Conservation (phyloP, 164 flowering plant genomes). For the Vitis vinifera region DNA sequence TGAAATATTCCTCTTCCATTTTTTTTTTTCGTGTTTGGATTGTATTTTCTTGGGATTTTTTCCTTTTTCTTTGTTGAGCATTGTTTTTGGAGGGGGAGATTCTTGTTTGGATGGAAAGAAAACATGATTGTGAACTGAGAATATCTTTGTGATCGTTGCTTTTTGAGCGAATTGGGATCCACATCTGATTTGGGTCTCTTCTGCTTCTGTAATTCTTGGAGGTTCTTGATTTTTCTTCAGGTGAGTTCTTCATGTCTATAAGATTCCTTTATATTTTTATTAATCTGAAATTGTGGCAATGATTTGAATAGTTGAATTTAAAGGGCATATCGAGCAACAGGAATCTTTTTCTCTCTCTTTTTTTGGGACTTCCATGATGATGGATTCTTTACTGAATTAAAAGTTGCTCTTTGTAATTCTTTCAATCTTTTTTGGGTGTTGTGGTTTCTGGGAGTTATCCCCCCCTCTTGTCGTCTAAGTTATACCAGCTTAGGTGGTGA, state of each 20-base stretch:
- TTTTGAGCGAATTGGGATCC: conserved; percentile 26
- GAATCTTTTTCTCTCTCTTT: conserved; percentile 13
- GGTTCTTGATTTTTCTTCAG: conserved; percentile 30
- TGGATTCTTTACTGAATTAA: too few species aligned
- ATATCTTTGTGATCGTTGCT: conserved; percentile 11
- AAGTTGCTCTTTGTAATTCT: too few species aligned
- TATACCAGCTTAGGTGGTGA: conserved; percentile 3
- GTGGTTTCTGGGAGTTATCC: too few species aligned
- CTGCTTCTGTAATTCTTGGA: conserved; percentile 27
- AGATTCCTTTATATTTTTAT: conserved; percentile 15
- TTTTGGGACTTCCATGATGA: too few species aligned
- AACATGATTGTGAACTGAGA: neutral
- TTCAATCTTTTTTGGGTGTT: too few species aligned
- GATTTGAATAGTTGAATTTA: conserved; percentile 1
- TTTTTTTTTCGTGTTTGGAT: neutral
- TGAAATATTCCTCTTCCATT: conserved; percentile 7
- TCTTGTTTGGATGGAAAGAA: conserved; percentile 10
- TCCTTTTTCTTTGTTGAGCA: neutral
- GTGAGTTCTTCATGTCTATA: conserved; percentile 35
- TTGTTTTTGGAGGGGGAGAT: conserved; percentile 7
- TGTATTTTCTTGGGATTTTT: neutral
- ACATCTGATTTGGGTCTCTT: conserved; percentile 41
- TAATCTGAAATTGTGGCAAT: conserved; percentile 7
- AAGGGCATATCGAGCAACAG: conserved; percentile 35
- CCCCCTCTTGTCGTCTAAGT: conserved; percentile 1